Conservation (phyloP, 1,284 basidiomycete species). For the Malassezia sympodialis region DNA sequence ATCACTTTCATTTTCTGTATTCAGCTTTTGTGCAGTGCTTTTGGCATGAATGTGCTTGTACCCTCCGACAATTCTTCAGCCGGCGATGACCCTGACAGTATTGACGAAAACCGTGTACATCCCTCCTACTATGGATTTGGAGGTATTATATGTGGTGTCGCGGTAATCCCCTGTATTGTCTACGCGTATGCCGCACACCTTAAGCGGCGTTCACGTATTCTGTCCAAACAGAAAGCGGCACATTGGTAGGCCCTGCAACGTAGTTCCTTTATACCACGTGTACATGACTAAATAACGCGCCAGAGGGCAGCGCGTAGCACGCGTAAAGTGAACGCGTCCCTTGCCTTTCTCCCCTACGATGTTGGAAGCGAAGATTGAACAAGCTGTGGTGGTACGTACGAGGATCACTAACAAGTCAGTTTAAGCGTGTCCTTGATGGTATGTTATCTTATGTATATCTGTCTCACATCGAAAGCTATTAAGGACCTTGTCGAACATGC, state of each 20-base stretch:
- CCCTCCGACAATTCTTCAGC: background rate
- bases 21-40: constrained; percentile 22
- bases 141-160: background rate
- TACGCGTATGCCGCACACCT: background rate
- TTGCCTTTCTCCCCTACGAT: constrained; percentile 1
- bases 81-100: background rate
- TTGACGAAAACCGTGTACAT: background rate
- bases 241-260: background rate
- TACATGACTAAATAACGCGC: constrained; percentile 6
- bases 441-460: background rate
- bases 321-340: constrained; percentile 1
- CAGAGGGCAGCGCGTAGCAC: constrained; percentile 1
- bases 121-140: constrained; percentile 1
- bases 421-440: constrained; percentile 19
- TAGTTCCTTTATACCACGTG: background rate
- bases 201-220: background rate
- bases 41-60: constrained; percentile 53
- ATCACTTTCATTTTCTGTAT: constrained; percentile 57
- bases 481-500: constrained; percentile 95
- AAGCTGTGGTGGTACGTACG: constrained; percentile 17
- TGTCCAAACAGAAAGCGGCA: background rate
- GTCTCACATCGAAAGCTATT: constrained; percentile 57
- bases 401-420: background rate
- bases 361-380: constrained; percentile 19
- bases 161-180: background rate